Evolutionary conservation across 768 basidiomycete species (phyloP), one percentile per base, ranked within the genome.

Genomic region (Amanita pallidorosea): DNA sequence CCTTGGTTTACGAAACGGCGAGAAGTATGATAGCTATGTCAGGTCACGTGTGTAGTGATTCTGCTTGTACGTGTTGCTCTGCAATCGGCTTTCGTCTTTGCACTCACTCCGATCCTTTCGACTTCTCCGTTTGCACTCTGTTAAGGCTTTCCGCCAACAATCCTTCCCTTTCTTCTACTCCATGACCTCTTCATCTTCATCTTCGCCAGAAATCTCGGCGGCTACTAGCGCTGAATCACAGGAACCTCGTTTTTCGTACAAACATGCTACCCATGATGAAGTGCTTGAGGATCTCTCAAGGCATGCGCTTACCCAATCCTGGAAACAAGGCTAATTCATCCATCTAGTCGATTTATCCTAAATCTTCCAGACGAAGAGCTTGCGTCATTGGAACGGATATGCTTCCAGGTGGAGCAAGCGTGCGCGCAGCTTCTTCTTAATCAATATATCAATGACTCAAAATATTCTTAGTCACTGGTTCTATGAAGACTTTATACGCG

Each of bases 401-500:
- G 91, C 70, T 99, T 98, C 70, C 95, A 98, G 69, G 90, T 98
- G 54, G 96, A 99, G 67, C 94, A 98, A 76, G 96, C 95, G 91
- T 98, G 64, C 60, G 92, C 50, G 36, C 49, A 51, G 42, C 75
- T 33, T 36, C 55, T 43, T 53, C 34, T 51, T 31, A 40, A 7
- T 22, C 33, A 45, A 45, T 44, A 54, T 38, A 17, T 22, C 45
- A 31, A 52, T 53, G 34, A 40, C 54, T 42, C 51, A 56, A 47
- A 51, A 25, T 43, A 56, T 56, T 56, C 54, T 7, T 61, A 96
- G 94, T n/a, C 95, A 97, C 64, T 99, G 95, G 95, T 99, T 90
- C 66, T 99, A 99, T 60, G 96, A 98, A 72, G 96, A 99, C 65
- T 98, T 96, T 59, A 83, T 98, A 56, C 88, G 96, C 38, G 92